Evolutionary conservation across 768 basidiomycete species (phyloP), one percentile per base, ranked within the genome.

Genomic region (Fistulinella prunicolor): DNA sequence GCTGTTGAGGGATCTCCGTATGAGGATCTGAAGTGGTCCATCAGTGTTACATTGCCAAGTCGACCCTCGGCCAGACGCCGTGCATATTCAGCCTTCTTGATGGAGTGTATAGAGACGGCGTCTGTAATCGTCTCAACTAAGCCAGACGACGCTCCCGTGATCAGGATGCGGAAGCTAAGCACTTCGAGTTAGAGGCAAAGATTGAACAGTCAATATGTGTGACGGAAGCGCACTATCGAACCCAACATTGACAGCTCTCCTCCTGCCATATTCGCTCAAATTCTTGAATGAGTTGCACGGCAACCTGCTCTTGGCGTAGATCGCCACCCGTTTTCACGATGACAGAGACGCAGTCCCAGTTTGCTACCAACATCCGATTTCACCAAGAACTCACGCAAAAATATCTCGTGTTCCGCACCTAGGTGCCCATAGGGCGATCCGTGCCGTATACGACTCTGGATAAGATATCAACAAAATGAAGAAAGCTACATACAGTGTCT

Each of bases 271-370:
- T 96, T 50, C 79, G 75, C 60, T 89, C 86, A 60, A 99, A 97
- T 60, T 94, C 88, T 53, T 80, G 86, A 46, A 99, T 93, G 10
- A 99, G 80, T 58, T 96, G 93, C 6, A 95, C 91, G 4, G 96
- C 96, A 20, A 99, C 77, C 67, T 99, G 96, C 63, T 99, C 96
- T 70, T 99, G 96, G 37, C 96, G 82, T 45, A 99, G 67, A 66
- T 99, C 96, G 28, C 87, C 94, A 3, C 95, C 95, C 6, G 94
- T 98, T 71, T 99, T 99, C 63, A 99, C 94, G 50, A 99, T 99
- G 34, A 97, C 93, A 8, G 94, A 95, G 37, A 96, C 80, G 57
- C 94, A 94, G 64, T 95, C 86, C 85, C 85, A 89, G 54, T 76
- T 84, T 20, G 80, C 85, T 87, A 59, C 38, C 44, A 46, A 38